phyloP scores from a whole-genome alignment of 768 basidiomycete species.

The Lactarius deliciosus region DNA sequence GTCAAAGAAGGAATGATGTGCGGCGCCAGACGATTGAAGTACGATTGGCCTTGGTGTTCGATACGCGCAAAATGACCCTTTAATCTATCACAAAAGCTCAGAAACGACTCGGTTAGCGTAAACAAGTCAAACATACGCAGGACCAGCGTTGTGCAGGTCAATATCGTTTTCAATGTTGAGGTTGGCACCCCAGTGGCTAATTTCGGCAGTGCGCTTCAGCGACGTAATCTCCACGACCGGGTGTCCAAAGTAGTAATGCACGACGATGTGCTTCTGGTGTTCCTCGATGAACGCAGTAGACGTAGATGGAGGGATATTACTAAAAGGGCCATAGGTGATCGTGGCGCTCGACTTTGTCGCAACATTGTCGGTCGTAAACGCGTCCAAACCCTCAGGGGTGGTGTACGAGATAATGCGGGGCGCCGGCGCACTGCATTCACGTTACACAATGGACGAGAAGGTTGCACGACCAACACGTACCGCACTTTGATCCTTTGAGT shows the following conservation, averaged over 20 bases:
- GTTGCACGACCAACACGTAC: slow-evolving; percentile 44
- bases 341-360: slow-evolving; percentile 76
- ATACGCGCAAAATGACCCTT: slow-evolving; percentile 96
- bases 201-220: slow-evolving; percentile 77
- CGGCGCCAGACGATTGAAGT: slow-evolving; percentile 61
- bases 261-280: slow-evolving; percentile 61
- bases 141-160: slow-evolving; percentile 84
- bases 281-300: slow-evolving; percentile 53
- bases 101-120: slow-evolving; percentile 7
- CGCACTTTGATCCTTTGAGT: slow-evolving; percentile 86
- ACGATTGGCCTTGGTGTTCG: slow-evolving; percentile 75
- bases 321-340: slow-evolving; percentile 87
- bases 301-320: slow-evolving; percentile 66
- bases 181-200: slow-evolving; percentile 97
- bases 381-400: slow-evolving; percentile 58
- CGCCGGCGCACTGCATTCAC: slow-evolving; percentile 55
- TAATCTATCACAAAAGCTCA: slow-evolving; percentile 51
- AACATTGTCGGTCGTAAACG: slow-evolving; percentile 57
- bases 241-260: slow-evolving; percentile 83
- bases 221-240: slow-evolving; percentile 76
- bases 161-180: slow-evolving; percentile 91
- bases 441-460: slow-evolving; percentile 1
- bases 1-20: slow-evolving; percentile 72
- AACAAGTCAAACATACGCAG: slow-evolving; percentile 57
- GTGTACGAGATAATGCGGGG: slow-evolving; percentile 73